A percentile compares a stretch with the other conserved stretches of the same genome.
Conservation (phyloP, 2,329 filamentous ascomycete species). For the Tolypocladium inflatum region DNA sequence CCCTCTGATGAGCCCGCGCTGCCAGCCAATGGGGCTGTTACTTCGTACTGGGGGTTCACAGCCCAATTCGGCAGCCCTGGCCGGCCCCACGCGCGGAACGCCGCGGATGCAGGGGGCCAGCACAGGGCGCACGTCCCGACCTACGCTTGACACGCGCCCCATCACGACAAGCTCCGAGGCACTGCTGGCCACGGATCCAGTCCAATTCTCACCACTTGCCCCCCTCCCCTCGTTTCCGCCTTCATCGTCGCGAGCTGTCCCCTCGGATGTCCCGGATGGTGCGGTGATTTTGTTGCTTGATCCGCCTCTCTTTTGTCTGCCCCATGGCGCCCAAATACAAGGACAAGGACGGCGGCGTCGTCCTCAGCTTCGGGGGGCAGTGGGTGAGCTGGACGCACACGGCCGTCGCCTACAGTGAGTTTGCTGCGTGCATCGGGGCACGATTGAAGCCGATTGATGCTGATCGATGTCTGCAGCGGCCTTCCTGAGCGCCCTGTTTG, state of each 20-base stretch:
- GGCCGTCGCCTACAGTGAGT: conserved; percentile 65
- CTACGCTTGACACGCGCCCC: neutral
- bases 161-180: conserved; percentile 9
- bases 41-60: neutral
- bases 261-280: conserved; percentile 23
- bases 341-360: conserved; percentile 52
- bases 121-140: neutral
- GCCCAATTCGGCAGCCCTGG: neutral
- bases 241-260: neutral
- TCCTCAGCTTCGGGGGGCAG: conserved; percentile 66
- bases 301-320: conserved; percentile 9
- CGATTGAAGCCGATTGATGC: conserved; percentile 2
- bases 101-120: neutral
- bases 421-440: neutral
- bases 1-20: neutral
- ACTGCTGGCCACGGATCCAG: neutral
- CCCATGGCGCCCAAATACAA: conserved; percentile 42
- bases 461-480: conserved; percentile 45
- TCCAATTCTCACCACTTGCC: conserved; percentile 5
- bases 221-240: conserved; percentile 1
- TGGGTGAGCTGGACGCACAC: conserved; percentile 92
- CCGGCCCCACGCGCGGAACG: neutral
- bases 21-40: neutral
- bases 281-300: conserved; percentile 10
- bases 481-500: conserved; percentile 75